These are phyloP conservation scores for Chlorella sorokiniana DNA, from an alignment of 139 green algal species.

Conservation along the genomic window DNA sequence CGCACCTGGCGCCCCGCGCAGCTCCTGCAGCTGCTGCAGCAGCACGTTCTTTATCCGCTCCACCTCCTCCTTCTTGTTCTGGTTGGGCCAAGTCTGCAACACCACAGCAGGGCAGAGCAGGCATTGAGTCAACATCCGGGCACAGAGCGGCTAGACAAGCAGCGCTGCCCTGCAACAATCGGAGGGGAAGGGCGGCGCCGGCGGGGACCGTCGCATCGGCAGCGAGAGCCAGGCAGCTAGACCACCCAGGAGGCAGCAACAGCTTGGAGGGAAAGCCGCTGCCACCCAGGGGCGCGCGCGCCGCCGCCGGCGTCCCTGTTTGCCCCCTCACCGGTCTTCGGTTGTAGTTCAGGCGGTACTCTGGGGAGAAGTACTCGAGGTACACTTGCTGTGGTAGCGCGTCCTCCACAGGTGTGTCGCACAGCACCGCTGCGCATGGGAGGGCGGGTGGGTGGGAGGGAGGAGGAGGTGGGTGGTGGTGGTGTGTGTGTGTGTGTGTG, in stretches of 20 bases:
- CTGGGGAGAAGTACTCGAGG: slow-evolving; percentile 72
- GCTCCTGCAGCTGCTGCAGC: slow-evolving; percentile 68
- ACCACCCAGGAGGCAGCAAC: too few relatives aligned
- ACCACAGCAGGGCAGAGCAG: background rate
- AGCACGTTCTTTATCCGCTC: slow-evolving; percentile 70
- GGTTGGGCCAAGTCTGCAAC: slow-evolving; percentile 64
- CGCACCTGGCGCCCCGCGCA: slow-evolving; percentile 70
- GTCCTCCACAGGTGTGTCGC: slow-evolving; percentile 54
- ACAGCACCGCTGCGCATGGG: slow-evolving; percentile 47
- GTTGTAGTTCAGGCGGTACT: slow-evolving; percentile 49
- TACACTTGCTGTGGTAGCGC: slow-evolving; percentile 69
- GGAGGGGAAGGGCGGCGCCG: too few relatives aligned
- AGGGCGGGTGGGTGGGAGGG: background rate
- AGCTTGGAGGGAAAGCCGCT: too few relatives aligned
- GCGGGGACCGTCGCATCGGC: too few relatives aligned
- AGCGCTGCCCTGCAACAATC: background rate
- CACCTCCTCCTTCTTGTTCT: slow-evolving; percentile 74
- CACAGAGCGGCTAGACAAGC: background rate
- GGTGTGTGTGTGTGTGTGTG: background rate
- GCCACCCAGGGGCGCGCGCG: too few relatives aligned
- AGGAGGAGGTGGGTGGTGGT: background rate
- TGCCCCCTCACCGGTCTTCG: slow-evolving; percentile 12
- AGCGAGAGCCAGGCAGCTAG: too few relatives aligned
- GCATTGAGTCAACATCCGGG: background rate
- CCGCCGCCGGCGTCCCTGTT: too few relatives aligned